A percentile compares a stretch with the other conserved stretches of the same genome.
These are phyloP conservation scores for Parathielavia appendiculata DNA, from an alignment of 495 filamentous ascomycete species.

Conservation along the genomic window DNA sequence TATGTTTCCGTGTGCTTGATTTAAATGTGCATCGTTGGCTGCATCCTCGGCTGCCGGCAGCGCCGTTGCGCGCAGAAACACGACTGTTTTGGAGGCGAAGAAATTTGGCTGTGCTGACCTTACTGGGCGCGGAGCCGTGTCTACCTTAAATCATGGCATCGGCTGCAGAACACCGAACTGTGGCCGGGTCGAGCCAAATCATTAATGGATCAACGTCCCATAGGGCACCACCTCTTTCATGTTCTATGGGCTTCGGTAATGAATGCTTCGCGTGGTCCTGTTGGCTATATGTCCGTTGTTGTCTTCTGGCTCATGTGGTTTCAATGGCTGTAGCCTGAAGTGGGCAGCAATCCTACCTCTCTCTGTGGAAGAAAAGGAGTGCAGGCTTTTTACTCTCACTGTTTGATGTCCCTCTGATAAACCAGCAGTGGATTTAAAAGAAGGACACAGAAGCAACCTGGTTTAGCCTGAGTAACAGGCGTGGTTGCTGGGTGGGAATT, in stretches of 20 bases:
- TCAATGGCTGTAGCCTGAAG: background rate
- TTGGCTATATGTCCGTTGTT: background rate
- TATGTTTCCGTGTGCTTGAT: slow-evolving; percentile 3
- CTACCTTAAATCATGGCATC: background rate
- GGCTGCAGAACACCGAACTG: background rate
- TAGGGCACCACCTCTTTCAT: background rate
- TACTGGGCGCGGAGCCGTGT: too few species aligned
- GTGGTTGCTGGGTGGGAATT: too few species aligned
- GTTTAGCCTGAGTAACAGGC: too few species aligned
- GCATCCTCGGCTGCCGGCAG: background rate
- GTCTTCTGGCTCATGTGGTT: background rate
- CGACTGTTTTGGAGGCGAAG: background rate
- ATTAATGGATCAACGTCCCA: too few species aligned
- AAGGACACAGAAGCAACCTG: too few species aligned
- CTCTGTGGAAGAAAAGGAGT: too few species aligned
- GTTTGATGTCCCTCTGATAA: background rate
- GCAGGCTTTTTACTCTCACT: too few species aligned
- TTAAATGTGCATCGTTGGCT: slow-evolving; percentile 1
- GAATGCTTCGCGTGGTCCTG: background rate
- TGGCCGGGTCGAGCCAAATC: too few species aligned
- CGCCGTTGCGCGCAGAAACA: background rate
- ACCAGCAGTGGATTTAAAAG: too few species aligned
- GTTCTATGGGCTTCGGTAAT: background rate
- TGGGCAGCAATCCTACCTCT: background rate
- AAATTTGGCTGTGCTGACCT: slow-evolving; percentile 1